A percentile compares a stretch with the other conserved stretches of the same genome.
phyloP scores from a whole-genome alignment of 2,329 filamentous ascomycete genomes.

The Zymoseptoria tritici region DNA sequence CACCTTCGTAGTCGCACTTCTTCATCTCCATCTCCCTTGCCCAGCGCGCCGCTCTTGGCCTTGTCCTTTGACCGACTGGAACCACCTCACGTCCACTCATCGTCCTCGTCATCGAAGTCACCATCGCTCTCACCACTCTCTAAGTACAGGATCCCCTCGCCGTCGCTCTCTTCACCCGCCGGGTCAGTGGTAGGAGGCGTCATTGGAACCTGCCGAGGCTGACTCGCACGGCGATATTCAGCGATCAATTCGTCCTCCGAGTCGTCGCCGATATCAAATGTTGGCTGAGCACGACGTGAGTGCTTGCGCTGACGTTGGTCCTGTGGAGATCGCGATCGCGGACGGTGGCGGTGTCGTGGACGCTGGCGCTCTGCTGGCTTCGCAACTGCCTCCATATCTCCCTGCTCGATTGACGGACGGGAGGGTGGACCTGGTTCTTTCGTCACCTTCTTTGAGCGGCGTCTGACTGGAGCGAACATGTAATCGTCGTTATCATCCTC shows the following conservation, averaged over 20 bases:
- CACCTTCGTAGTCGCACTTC: too few species aligned
- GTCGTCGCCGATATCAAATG: background rate
- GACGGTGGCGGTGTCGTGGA: background rate
- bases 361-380: background rate
- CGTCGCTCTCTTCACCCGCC: background rate
- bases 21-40: too few species aligned
- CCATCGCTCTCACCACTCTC: background rate
- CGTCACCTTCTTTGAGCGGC: too few species aligned
- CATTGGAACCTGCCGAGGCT: background rate
- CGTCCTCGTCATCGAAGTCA: background rate
- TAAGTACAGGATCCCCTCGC: background rate
- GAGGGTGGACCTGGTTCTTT: too few species aligned
- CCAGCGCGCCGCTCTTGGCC: background rate
- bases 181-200: background rate
- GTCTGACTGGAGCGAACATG: too few species aligned
- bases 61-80: background rate
- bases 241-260: background rate
- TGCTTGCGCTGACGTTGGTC: background rate
- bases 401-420: too few species aligned
- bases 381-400: too few species aligned
- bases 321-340: background rate
- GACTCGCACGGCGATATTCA: background rate
- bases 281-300: background rate
- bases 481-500: background rate
- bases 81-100: background rate